A percentile compares a stretch with the other conserved stretches of the same genome.
Evolutionary conservation across 148 eudicot genomes (phyloP).

Genomic region (Silene uniflora): DNA sequence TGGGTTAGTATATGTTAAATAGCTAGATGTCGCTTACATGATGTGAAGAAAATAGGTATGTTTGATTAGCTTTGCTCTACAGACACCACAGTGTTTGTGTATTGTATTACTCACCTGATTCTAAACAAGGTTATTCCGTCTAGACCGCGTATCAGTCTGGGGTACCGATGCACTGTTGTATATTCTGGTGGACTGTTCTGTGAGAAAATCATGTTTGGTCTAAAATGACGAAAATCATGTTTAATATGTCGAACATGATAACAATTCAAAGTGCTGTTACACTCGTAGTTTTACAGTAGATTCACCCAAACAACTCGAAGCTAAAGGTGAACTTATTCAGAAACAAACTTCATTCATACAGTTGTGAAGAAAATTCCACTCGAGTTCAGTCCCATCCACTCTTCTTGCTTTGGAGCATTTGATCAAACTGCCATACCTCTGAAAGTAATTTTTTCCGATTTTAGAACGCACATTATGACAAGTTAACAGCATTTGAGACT

Average conservation of each 20-base stretch:
- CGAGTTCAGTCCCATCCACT: background rate
- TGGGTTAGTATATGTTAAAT: background rate
- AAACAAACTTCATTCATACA: too few species aligned
- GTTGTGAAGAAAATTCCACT: background rate
- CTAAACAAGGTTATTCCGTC: too few species aligned
- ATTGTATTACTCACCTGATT: too few species aligned
- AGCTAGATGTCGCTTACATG: background rate
- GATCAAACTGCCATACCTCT: constrained; percentile 92
- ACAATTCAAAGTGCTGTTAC: too few species aligned
- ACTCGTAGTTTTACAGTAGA: too few species aligned
- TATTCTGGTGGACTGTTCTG: too few species aligned
- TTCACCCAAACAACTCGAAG: too few species aligned
- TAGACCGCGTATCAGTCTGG: too few species aligned
- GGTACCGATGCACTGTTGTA: too few species aligned
- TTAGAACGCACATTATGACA: background rate
- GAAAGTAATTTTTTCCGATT: constrained; percentile 17
- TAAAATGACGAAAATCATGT: background rate
- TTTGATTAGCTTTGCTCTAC: background rate
- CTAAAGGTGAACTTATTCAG: too few species aligned
- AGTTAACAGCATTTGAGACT: background rate
- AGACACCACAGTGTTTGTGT: background rate
- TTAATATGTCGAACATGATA: too few species aligned
- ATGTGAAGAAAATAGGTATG: background rate
- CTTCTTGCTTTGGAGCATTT: constrained; percentile 50
- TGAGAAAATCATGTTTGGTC: background rate